Conservation (phyloP, 306 rosid genomes). For the Lathyrus tuberosus region DNA sequence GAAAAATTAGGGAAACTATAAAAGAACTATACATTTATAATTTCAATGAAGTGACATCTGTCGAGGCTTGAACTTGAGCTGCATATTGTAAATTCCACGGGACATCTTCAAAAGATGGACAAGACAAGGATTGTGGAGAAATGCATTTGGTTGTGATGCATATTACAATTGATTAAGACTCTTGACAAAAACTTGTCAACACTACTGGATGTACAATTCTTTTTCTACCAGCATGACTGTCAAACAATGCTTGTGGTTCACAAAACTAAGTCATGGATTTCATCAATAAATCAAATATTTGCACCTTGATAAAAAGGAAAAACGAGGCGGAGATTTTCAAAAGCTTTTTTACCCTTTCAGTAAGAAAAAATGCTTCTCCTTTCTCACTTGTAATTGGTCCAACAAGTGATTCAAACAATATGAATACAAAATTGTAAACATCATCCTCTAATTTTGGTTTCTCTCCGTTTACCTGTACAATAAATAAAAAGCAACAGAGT, state of each 20-base stretch:
- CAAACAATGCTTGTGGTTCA: slow-evolving; percentile 75
- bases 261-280: slow-evolving; percentile 10
- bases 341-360: too few species aligned
- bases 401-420: too few species aligned
- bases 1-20: slow-evolving; percentile 2
- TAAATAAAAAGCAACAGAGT: too few species aligned
- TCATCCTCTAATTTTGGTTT: too few species aligned
- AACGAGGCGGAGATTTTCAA: too few species aligned
- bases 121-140: slow-evolving; percentile 54
- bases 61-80: slow-evolving; percentile 83
- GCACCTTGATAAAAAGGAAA: too few species aligned
- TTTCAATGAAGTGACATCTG: slow-evolving; percentile 46
- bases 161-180: slow-evolving; percentile 69
- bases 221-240: slow-evolving; percentile 73
- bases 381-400: too few species aligned
- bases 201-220: slow-evolving; percentile 78
- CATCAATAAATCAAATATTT: too few species aligned
- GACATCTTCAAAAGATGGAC: slow-evolving; percentile 89
- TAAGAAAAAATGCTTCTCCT: not conserved
- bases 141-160: slow-evolving; percentile 86
- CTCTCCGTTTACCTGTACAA: too few species aligned
- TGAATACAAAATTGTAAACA: too few species aligned
- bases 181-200: slow-evolving; percentile 73
- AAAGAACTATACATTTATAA: slow-evolving; percentile 3
- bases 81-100: slow-evolving; percentile 90